Conservation (phyloP, 2,329 filamentous ascomycete species). For the Mycogone perniciosa region DNA sequence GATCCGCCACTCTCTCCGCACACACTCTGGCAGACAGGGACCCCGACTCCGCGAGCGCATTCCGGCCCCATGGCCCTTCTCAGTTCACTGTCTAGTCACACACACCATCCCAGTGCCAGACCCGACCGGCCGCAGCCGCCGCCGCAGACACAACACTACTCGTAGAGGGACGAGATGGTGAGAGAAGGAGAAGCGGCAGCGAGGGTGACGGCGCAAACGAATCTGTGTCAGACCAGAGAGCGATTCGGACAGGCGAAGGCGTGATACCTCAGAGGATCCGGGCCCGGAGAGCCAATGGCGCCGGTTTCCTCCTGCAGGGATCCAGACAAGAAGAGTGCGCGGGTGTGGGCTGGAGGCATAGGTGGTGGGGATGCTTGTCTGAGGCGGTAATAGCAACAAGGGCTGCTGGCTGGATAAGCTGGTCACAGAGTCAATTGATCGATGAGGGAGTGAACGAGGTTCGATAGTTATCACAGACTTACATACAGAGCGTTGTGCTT, state of each 20-base stretch:
- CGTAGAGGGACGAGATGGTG: not conserved
- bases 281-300: conserved; percentile 15
- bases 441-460: not conserved
- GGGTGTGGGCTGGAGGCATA: conserved; percentile 10
- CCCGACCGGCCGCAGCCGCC: not conserved
- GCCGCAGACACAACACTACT: not conserved
- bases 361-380: conserved; percentile 11
- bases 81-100: not conserved
- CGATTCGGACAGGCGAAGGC: conserved; percentile 2
- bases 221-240: conserved; percentile 1
- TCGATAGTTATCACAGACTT: not conserved
- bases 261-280: not conserved
- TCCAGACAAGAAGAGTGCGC: conserved; percentile 14
- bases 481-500: not conserved
- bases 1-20: conserved; percentile 14
- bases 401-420: not conserved
- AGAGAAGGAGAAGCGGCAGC: not conserved
- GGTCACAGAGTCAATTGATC: not conserved
- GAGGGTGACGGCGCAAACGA: not conserved
- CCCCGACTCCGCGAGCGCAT: conserved; percentile 13
- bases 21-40: conserved; percentile 11
- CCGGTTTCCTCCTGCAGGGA: conserved; percentile 19
- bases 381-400: conserved; percentile 10
- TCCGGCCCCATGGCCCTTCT: conserved; percentile 7
- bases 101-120: not conserved